These are phyloP conservation scores for Eutypa lata DNA, from an alignment of 2,329 filamentous ascomycete genomes.

Conservation along the genomic window DNA sequence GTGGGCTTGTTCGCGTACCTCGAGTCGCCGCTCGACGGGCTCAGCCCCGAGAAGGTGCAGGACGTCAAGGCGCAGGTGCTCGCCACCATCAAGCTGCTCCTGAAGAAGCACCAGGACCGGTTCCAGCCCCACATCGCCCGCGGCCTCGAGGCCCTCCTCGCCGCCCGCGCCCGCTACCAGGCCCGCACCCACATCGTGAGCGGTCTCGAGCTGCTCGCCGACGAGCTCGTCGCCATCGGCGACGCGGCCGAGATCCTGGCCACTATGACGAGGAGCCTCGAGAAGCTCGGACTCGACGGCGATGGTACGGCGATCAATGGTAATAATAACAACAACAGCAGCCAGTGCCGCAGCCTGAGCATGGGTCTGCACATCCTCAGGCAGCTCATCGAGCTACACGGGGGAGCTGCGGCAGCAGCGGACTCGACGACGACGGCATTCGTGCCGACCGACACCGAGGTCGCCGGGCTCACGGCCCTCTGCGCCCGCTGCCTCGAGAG, in stretches of 20 bases:
- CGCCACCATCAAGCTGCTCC: constrained; percentile 69
- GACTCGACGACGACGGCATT: constrained; percentile 32
- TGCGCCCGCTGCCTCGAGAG: constrained; percentile 58
- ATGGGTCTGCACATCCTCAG: constrained; percentile 64
- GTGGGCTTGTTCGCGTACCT: constrained; percentile 69
- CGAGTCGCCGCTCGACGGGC: constrained; percentile 54
- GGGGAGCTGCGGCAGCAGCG: not conserved
- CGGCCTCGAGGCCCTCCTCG: constrained; percentile 64
- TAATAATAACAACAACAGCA: constrained; percentile 20
- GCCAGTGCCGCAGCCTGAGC: constrained; percentile 42
- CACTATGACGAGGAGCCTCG: constrained; percentile 49
- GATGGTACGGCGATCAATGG: constrained; percentile 42
- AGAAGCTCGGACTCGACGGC: too few relatives aligned
- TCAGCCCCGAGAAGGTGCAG: constrained; percentile 62
- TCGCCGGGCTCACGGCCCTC: constrained; percentile 48
- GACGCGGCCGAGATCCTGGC: constrained; percentile 58
- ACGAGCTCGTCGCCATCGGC: constrained; percentile 66
- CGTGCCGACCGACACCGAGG: constrained; percentile 47
- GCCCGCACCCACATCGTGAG: constrained; percentile 68
- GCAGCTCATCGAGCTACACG: constrained; percentile 50
- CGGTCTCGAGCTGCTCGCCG: constrained; percentile 69
- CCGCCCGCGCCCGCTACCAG: constrained; percentile 64
- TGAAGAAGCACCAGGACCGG: constrained; percentile 62
- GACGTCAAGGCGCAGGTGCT: constrained; percentile 74
- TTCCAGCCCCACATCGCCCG: constrained; percentile 67